Conservation (phyloP, 495 filamentous ascomycete species). For the Aspergillus sclerotiicarbonarius region DNA sequence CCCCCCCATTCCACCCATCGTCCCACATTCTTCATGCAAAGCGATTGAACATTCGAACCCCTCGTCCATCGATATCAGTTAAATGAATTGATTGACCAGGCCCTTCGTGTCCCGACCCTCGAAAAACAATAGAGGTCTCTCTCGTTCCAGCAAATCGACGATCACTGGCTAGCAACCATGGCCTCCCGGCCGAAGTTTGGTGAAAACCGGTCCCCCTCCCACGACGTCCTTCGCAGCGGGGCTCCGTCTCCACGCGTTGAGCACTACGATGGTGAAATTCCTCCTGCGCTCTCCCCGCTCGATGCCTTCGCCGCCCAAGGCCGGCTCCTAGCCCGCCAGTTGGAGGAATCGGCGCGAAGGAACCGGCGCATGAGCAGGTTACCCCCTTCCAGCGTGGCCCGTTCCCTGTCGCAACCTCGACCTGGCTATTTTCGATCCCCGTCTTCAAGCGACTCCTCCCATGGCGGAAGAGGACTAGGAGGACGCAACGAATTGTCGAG, state of each 20-base stretch:
- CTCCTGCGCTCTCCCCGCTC: constrained; percentile 87
- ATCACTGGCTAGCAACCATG: constrained; percentile 38
- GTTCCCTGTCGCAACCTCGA: constrained; percentile 64
- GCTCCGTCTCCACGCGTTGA: constrained; percentile 66
- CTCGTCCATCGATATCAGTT: constrained; percentile 7
- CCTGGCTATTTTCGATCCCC: constrained; percentile 71
- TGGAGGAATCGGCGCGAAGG: constrained; percentile 68
- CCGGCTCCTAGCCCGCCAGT: constrained; percentile 78
- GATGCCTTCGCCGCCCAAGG: constrained; percentile 93
- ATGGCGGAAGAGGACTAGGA: constrained; percentile 10
- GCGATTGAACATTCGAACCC: constrained; percentile 10
- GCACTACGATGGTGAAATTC: constrained; percentile 81
- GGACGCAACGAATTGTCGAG: constrained; percentile 22
- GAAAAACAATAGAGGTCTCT: constrained; percentile 2
- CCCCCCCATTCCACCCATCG: not conserved
- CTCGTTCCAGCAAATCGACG: constrained; percentile 6
- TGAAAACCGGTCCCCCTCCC: constrained; percentile 63
- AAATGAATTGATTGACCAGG: constrained; percentile 11
- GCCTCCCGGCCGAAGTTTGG: constrained; percentile 56
- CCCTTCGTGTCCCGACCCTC: not conserved
- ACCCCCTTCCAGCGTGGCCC: constrained; percentile 76
- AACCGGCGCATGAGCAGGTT: constrained; percentile 79
- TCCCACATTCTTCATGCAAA: constrained; percentile 21
- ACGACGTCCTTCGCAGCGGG: constrained; percentile 50
- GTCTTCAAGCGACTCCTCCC: constrained; percentile 34